Base-by-base conservation (phyloP, 2,329 filamentous ascomycete genomes). In the Exophiala aquamarina region DNA sequence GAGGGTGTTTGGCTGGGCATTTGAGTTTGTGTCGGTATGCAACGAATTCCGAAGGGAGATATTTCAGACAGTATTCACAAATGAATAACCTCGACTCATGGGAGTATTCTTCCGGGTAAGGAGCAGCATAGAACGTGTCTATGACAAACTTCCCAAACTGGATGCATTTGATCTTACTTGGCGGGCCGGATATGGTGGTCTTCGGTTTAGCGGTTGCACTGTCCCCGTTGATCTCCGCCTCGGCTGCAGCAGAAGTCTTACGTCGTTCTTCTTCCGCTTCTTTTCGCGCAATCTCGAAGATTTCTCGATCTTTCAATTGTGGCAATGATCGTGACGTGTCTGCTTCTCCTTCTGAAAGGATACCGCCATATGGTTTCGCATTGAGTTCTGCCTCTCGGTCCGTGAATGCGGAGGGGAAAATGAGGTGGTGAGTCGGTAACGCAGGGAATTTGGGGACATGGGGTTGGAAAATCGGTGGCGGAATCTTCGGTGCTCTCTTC, bases 11-110 rank as follows among this genome's bases (percentile, higher is more conserved):
- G 28, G 90, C 90, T 4, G 89, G 87, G 60, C 93, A 98, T 72
- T 98, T 98, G 60, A 90, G 80, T 72, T 97, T 97, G 70, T 98
- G 93, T 43, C 93, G 82, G 89, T 92, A 97, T 11, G 93, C 92
- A 20, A 98, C 93, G 61, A 95, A 97, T 66, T 96, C 92, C 14
- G 93, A 97, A 68, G 94, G 95, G 90, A 98, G 96, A 72, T 98
- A 98, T 70, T 97, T 98, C 50, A 98, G 76, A 66, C 93, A 98
- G 68, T 97, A 98, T 67, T 98, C 94, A 76, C 93, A 98, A 55
- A 98, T 97, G 69, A 95, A 97, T n/a, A 98, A 79, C 29, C 95
- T 87, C 21, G 89, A 85, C 64, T 98, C 97, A 55, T 92, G 84
- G 66, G 90, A 97, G 73, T 98, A 98, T 69, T 98, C 93, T 65